phyloP scores from a whole-genome alignment of 805 yeast species.

The Peterozyma toletana region DNA sequence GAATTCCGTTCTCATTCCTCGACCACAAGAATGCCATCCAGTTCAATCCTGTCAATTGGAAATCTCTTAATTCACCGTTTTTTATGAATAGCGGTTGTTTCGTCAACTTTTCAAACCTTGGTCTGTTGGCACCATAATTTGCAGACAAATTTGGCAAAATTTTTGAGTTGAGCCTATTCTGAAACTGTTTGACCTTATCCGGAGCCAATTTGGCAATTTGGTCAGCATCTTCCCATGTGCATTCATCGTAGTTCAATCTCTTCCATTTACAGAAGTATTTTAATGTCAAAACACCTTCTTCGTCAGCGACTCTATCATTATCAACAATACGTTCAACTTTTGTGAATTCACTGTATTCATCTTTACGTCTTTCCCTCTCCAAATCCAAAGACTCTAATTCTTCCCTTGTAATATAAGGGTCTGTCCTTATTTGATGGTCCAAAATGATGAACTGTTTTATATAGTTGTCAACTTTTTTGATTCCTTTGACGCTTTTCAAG shows the following conservation, averaged over 20 bases:
- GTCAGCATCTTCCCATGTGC: conserved; percentile 94
- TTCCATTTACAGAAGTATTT: conserved; percentile 92
- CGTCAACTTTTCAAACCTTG: conserved; percentile 79
- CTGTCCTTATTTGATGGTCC: conserved; percentile 72
- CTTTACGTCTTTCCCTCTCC: conserved; percentile 78
- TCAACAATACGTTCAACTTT: conserved; percentile 87
- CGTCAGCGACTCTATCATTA: conserved; percentile 61
- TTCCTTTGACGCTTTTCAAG: conserved; percentile 56
- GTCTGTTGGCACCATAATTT: conserved; percentile 66
- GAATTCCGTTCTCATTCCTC: conserved; percentile 91
- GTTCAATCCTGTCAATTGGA: conserved; percentile 94
- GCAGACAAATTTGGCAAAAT: conserved; percentile 79
- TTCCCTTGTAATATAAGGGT: conserved; percentile 79
- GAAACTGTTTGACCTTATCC: conserved; percentile 73
- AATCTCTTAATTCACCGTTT: conserved; percentile 89
- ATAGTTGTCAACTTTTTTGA: conserved; percentile 84
- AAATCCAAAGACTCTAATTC: conserved; percentile 92
- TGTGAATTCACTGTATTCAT: conserved; percentile 76
- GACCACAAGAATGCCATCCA: conserved; percentile 99
- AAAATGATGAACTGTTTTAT: conserved; percentile 67
- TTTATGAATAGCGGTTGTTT: conserved; percentile 86
- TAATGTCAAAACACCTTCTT: conserved; percentile 58
- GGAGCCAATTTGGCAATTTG: conserved; percentile 83
- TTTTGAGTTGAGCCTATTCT: conserved; percentile 73
- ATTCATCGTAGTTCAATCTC: conserved; percentile 86